phyloP scores from a whole-genome alignment of 768 basidiomycete genomes.

The Inosperma sp. region DNA sequence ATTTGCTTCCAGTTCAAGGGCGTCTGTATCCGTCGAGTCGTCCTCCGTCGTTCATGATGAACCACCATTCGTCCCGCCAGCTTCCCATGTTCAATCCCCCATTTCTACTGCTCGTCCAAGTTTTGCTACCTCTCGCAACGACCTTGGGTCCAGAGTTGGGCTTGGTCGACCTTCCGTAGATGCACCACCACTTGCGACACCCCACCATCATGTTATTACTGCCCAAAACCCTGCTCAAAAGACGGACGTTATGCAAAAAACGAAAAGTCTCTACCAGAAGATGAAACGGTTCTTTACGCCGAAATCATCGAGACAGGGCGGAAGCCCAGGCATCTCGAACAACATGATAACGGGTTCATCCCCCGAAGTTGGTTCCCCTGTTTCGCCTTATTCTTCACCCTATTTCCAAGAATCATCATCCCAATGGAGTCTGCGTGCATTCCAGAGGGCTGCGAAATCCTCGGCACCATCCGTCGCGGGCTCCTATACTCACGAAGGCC shows the following conservation, averaged over 20 bases:
- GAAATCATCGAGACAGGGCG: conserved; percentile 2
- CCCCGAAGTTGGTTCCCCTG: not conserved
- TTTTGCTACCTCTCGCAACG: not conserved
- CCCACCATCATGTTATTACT: not conserved
- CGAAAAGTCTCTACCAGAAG: conserved; percentile 8
- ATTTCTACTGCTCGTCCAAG: not conserved
- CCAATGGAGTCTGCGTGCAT: conserved; percentile 4
- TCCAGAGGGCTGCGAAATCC: conserved; percentile 11
- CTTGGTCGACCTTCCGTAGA: conserved; percentile 5
- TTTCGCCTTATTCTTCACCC: not conserved
- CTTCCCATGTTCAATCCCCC: conserved; percentile 6
- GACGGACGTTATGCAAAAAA: conserved; percentile 1
- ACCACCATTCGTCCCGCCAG: conserved; percentile 3
- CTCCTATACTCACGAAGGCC: conserved; percentile 10
- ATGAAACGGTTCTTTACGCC: conserved; percentile 8
- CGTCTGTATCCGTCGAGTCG: conserved; percentile 10
- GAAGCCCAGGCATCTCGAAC: conserved; percentile 1
- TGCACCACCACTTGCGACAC: not conserved
- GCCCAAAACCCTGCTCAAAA: not conserved
- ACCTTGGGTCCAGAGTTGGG: not conserved
- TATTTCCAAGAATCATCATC: conserved; percentile 4
- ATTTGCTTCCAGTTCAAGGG: conserved; percentile 10
- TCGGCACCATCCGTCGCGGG: conserved; percentile 19
- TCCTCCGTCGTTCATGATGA: not conserved
- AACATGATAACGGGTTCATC: not conserved